Evolutionary conservation across 805 yeast genomes (phyloP), one percentile per base, ranked within the genome.

Genomic region (Cyberlindnera xylosilytica): DNA sequence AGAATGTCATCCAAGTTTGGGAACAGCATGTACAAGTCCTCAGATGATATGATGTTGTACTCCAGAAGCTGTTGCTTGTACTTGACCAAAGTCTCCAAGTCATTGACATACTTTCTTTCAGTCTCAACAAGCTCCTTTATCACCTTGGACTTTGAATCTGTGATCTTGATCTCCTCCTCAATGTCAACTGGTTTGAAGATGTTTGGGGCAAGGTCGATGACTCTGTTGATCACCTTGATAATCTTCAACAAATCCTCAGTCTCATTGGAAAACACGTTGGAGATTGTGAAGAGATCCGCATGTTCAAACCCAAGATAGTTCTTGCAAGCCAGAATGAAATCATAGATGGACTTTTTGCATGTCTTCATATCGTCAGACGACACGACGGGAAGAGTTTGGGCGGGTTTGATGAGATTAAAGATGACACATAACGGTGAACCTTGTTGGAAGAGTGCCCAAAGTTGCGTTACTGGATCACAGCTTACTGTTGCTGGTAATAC

Each of bases 41-140:
- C 97, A 20, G 83, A 78, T 3, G 90, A 76, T 19, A 93, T 72
- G 20, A 80, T 66, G 47, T 85, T 90, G 11, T 81, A 74, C 13
- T 73, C 69, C 38, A 77, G 66, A 34, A 93, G 69, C 51, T 85
- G 93, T 41, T 73, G 70, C 60, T 81, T 81, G 64, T 87, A 93
- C 30, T 65, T 64, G 31, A 74, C 71, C 54, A 93, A 64, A 13
- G 79, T 76, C 63, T 91, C 97, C 49, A 93, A 69, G 61, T 93
- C 98, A 62, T 83, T 87, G 20, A 93, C 97, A 61, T 84, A 93
- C 63, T 87, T 89, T 52, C 98, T 74, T 66, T 93, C 99, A 4
- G 96, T 87, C 53, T 82, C 87, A 30, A 93, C 76, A 27, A 93
- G 66, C 65, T 93, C 99, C 51, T 76, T 77, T 41, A 90, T 81